Evolutionary conservation across 2,329 filamentous ascomycete species (phyloP).

Genomic region (Diaporthe sp.): DNA sequence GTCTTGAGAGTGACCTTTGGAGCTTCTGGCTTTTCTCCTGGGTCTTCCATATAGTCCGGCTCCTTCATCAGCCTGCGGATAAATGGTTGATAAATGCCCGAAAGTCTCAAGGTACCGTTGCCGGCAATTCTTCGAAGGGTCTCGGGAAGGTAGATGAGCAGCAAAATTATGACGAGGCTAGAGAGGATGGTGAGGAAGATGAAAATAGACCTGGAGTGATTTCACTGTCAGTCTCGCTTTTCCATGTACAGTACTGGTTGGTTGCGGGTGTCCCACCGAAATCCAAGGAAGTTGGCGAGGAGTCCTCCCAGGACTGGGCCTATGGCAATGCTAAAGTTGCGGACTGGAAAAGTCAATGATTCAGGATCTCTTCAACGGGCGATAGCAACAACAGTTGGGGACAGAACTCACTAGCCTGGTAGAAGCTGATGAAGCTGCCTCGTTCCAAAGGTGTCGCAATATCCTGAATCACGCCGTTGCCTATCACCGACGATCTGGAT

Average conservation of each 20-base stretch:
- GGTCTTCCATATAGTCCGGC: conserved; percentile 37
- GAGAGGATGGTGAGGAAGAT: conserved; percentile 47
- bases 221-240: background rate
- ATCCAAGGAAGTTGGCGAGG: conserved; percentile 48
- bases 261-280: conserved; percentile 46
- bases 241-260: background rate
- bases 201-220: conserved; percentile 1
- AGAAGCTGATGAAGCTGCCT: conserved; percentile 50
- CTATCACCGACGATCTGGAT: conserved; percentile 2
- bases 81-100: conserved; percentile 57
- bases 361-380: background rate
- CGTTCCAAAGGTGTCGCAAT: conserved; percentile 49
- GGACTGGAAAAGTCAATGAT: conserved; percentile 38
- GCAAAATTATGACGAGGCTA: conserved; percentile 51
- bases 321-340: conserved; percentile 49
- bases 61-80: conserved; percentile 48
- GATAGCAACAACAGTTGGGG: fast-evolving
- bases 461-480: conserved; percentile 53
- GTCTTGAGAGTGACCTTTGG: conserved; percentile 51
- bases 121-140: conserved; percentile 56
- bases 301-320: conserved; percentile 53
- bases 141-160: conserved; percentile 58
- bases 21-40: background rate
- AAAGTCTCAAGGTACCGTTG: conserved; percentile 54
- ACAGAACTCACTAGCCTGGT: conserved; percentile 49